Evolutionary conservation across 1,139 yeast species (phyloP).

Genomic region (Meyerozyma elateridarum): DNA sequence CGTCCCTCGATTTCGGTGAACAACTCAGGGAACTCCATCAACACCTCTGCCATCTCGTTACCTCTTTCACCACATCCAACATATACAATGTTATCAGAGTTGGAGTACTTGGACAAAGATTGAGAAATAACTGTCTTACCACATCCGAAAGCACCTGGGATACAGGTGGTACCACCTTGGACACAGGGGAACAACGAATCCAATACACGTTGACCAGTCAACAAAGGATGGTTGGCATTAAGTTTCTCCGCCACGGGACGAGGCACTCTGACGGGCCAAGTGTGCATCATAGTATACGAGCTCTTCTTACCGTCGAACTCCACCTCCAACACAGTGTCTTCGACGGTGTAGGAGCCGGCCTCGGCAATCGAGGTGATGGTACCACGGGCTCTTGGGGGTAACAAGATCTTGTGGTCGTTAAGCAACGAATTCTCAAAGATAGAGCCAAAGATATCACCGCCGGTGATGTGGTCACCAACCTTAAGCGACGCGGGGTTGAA

Average conservation of each 20-base stretch:
- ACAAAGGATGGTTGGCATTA: conserved; percentile 88
- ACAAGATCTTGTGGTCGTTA: conserved; percentile 85
- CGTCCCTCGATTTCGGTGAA: conserved; percentile 86
- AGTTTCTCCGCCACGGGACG: conserved; percentile 95
- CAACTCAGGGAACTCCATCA: conserved; percentile 99
- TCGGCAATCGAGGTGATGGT: conserved; percentile 86
- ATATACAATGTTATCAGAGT: conserved; percentile 92
- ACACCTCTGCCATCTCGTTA: conserved; percentile 98
- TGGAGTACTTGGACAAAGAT: conserved; percentile 92
- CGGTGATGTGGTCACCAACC: conserved; percentile 96
- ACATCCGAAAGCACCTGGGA: conserved; percentile 99
- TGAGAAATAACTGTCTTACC: conserved; percentile 99
- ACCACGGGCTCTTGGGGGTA: conserved; percentile 99
- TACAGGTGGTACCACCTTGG: conserved; percentile 99
- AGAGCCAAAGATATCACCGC: conserved; percentile 96
- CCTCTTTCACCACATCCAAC: conserved; percentile 96
- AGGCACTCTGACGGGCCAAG: conserved; percentile 99
- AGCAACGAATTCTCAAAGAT: conserved; percentile 90
- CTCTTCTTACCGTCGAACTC: conserved; percentile 87
- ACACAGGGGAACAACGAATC: conserved; percentile 98
- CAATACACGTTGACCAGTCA: conserved; percentile 98
- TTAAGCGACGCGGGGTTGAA: conserved; percentile 74
- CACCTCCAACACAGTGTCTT: conserved; percentile 83
- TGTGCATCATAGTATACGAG: conserved; percentile 89
- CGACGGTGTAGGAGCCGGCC: conserved; percentile 86